Percentiles rank a stretch among this genome's conserved stretches.
Conservation (phyloP, 1,284 basidiomycete species). For the Chiua sp. region DNA sequence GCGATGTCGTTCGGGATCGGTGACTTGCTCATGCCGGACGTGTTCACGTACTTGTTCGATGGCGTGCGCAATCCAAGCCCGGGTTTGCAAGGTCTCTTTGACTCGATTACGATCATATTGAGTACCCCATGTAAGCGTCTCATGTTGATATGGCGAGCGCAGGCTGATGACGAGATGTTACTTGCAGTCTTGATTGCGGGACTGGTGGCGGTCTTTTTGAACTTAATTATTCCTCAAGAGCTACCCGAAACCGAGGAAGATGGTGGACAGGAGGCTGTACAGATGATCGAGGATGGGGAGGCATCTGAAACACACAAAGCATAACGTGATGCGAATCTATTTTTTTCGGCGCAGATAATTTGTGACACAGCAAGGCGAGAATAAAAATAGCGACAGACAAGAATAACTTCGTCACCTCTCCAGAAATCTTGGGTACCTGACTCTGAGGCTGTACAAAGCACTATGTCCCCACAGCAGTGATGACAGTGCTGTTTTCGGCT, state of each 20-base stretch:
- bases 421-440: too few species aligned
- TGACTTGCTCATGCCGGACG: conserved; percentile 62
- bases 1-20: conserved; percentile 78
- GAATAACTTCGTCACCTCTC: too few species aligned
- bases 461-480: too few species aligned
- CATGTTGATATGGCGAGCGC: conserved; percentile 21
- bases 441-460: too few species aligned
- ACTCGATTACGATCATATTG: conserved; percentile 80
- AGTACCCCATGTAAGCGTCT: conserved; percentile 72
- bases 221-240: conserved; percentile 66
- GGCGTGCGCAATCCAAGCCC: conserved; percentile 59
- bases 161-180: background rate
- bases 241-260: conserved; percentile 13
- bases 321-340: background rate
- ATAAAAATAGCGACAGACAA: too few species aligned
- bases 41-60: conserved; percentile 75
- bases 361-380: too few species aligned
- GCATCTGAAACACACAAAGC: background rate
- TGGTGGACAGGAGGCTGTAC: conserved; percentile 37
- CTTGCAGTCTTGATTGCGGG: conserved; percentile 65
- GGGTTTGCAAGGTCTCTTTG: conserved; percentile 73
- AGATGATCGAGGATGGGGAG: conserved; percentile 24
- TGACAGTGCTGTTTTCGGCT: too few species aligned
- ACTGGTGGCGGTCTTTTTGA: conserved; percentile 68
- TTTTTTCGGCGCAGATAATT: too few species aligned